Evolutionary conservation across 371 early-diverging fungal genomes (phyloP).

Genomic region (Blastocladiella emersonii): DNA sequence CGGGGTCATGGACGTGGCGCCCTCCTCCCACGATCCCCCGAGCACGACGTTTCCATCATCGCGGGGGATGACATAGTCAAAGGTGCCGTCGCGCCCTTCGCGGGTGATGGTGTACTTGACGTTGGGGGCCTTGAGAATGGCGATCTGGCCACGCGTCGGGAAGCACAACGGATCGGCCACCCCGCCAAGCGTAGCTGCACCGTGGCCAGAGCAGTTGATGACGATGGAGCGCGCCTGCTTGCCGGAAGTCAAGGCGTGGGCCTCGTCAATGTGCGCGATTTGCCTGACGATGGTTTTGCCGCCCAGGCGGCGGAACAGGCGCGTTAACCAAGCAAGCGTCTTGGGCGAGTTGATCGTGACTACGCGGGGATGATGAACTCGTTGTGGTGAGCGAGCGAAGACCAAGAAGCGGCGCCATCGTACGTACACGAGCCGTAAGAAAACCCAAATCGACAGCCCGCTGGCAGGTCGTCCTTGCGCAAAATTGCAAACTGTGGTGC

Average conservation of each 20-base stretch:
- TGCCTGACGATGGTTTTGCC: slow-evolving; percentile 16
- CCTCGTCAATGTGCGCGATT: slow-evolving; percentile 14
- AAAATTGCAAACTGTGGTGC: too few relatives aligned
- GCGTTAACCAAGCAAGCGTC: slow-evolving; percentile 30
- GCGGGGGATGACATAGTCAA: slow-evolving; percentile 43
- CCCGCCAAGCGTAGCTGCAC: slow-evolving; percentile 27
- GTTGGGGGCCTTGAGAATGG: slow-evolving; percentile 31
- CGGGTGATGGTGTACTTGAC: slow-evolving; percentile 26
- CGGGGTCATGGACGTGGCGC: slow-evolving; percentile 17
- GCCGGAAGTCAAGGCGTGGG: not conserved
- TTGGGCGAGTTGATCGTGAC: slow-evolving; percentile 28
- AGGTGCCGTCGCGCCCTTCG: slow-evolving; percentile 12
- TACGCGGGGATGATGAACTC: not conserved
- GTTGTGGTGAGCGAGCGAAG: too few relatives aligned
- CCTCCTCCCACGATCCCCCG: slow-evolving; percentile 36
- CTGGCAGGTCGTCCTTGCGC: too few relatives aligned
- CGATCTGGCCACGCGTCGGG: slow-evolving; percentile 42
- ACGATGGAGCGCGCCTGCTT: slow-evolving; percentile 16
- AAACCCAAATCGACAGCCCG: not conserved
- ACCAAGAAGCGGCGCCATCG: too few relatives aligned
- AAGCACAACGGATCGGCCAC: slow-evolving; percentile 32
- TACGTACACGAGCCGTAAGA: not conserved
- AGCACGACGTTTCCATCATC: slow-evolving; percentile 40
- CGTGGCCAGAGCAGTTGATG: slow-evolving; percentile 43
- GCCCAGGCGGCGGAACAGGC: slow-evolving; percentile 20